Evolutionary conservation across 106 monocot genomes (phyloP).

Genomic region (Xerophyta viscosa): DNA sequence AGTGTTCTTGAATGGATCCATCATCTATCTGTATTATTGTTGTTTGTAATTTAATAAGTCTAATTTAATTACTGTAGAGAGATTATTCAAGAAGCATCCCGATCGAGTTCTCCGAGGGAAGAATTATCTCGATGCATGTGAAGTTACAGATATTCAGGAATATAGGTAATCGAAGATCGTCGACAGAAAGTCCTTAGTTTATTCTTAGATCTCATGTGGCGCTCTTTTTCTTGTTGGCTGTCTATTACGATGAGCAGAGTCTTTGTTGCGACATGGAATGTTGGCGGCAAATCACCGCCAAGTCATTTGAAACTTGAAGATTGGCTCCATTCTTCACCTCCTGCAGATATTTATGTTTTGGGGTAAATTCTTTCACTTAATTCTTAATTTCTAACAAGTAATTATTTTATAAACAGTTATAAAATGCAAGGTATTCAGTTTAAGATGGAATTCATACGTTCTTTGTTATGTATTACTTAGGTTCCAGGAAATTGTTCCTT

Average conservation of each 20-base stretch:
- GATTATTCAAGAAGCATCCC: constrained; percentile 25
- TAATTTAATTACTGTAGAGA: constrained; percentile 20
- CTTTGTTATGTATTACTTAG: constrained; percentile 15
- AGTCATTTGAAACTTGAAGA: constrained; percentile 61
- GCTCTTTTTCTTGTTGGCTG: background rate
- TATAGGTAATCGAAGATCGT: constrained; percentile 32
- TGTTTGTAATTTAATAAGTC: background rate
- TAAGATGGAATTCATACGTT: too few relatives aligned
- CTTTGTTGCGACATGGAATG: constrained; percentile 90
- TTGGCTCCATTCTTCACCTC: constrained; percentile 74
- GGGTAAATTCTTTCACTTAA: constrained; percentile 25
- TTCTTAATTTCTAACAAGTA: background rate
- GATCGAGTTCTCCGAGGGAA: constrained; percentile 39
- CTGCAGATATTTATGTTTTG: constrained; percentile 75
- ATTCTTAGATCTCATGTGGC: background rate
- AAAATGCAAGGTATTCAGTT: too few relatives aligned
- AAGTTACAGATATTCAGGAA: constrained; percentile 55
- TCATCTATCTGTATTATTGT: background rate
- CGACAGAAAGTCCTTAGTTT: background rate
- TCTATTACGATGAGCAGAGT: constrained; percentile 29
- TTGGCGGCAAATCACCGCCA: constrained; percentile 73
- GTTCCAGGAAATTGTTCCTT: constrained; percentile 89
- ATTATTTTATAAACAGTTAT: too few relatives aligned
- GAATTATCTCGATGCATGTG: constrained; percentile 48
- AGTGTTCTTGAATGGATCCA: background rate